Conservation (phyloP, 805 yeast species). For the Metschnikowia sp. region DNA sequence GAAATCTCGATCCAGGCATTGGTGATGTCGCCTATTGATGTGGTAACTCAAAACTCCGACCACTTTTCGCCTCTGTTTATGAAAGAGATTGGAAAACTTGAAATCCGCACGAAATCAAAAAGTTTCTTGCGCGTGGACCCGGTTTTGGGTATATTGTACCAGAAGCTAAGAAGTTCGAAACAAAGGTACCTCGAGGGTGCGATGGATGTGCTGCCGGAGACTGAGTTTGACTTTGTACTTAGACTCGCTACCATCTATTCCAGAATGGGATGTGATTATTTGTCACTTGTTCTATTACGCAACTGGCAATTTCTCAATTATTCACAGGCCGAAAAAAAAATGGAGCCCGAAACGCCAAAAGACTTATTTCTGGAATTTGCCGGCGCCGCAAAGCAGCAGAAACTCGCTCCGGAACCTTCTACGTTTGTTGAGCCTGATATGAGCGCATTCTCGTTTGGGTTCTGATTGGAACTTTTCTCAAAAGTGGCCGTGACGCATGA, state of each 20-base stretch:
- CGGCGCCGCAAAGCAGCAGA: constrained; percentile 4
- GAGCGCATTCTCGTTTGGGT: constrained; percentile 61
- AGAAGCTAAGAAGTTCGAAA: constrained; percentile 53
- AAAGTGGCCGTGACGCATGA: too few species aligned
- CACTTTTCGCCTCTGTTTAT: constrained; percentile 23
- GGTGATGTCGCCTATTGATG: constrained; percentile 49
- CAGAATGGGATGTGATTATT: constrained; percentile 88
- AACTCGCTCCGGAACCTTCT: constrained; percentile 39
- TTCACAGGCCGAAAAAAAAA: constrained; percentile 6
- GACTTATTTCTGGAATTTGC: constrained; percentile 17
- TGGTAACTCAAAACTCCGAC: constrained; percentile 21
- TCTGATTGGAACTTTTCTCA: constrained; percentile 7
- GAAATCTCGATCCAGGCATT: constrained; percentile 59
- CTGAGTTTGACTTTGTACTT: constrained; percentile 61
- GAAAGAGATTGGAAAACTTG: constrained; percentile 12
- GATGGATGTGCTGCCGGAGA: constrained; percentile 35
- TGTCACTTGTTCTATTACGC: constrained; percentile 58
- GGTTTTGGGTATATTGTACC: constrained; percentile 64
- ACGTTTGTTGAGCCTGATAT: constrained; percentile 71
- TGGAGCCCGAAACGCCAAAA: neutral
- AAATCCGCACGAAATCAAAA: constrained; percentile 19
- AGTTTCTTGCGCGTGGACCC: constrained; percentile 75
- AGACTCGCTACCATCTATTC: constrained; percentile 66
- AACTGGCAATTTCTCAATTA: constrained; percentile 60
- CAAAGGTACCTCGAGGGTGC: constrained; percentile 50